Conservation (phyloP, 768 basidiomycete genomes). For the Lentinula raphanica region DNA sequence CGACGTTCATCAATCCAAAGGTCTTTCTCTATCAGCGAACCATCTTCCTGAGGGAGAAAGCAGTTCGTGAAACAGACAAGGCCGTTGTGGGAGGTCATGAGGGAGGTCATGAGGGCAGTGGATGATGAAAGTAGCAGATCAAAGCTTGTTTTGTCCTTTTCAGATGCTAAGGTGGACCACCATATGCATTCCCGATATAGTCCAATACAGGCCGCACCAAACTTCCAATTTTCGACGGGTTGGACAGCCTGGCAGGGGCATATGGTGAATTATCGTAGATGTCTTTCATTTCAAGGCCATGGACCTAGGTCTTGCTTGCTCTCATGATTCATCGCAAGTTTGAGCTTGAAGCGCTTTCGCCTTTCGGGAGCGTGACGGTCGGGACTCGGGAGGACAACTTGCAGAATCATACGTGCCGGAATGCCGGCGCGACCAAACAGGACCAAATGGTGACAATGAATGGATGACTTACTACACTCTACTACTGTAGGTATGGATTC, state of each 20-base stretch:
- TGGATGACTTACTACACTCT: no score
- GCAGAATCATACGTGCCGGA: no score
- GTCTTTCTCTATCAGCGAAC: constrained; percentile 65
- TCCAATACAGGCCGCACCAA: not conserved
- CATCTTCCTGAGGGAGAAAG: constrained; percentile 73
- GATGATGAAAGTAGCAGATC: not conserved
- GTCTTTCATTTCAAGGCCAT: no score
- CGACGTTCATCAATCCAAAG: constrained; percentile 76
- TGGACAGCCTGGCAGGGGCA: not conserved
- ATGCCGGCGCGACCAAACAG: no score
- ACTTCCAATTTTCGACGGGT: not conserved
- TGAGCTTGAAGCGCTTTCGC: no score
- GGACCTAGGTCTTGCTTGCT: no score
- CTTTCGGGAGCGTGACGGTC: no score
- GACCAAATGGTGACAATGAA: no score
- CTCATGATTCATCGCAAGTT: no score
- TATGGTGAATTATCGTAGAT: not conserved
- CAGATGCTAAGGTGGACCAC: not conserved
- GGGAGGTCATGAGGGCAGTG: no score
- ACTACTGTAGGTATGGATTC: no score
- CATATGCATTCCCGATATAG: not conserved
- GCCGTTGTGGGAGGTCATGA: constrained; percentile 51
- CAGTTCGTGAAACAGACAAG: constrained; percentile 88
- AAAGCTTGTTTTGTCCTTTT: not conserved
- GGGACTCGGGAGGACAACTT: no score